phyloP scores from a whole-genome alignment of 768 basidiomycete genomes.

The Cystobasidium onofrii region DNA sequence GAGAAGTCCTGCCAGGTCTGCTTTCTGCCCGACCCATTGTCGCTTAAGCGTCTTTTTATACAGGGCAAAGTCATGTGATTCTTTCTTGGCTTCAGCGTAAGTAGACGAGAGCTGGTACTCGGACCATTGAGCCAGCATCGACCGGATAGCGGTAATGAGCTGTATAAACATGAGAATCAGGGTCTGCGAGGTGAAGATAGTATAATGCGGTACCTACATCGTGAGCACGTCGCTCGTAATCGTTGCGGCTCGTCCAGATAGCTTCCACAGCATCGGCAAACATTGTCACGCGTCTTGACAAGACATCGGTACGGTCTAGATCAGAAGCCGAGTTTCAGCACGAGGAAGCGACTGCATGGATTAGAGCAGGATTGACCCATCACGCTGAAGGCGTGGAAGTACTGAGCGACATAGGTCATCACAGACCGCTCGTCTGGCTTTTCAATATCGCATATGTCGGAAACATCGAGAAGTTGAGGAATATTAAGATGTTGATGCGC shows the following conservation, averaged over 20 bases:
- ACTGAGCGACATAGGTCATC: constrained; percentile 96
- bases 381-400: constrained; percentile 93
- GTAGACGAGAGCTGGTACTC: not conserved
- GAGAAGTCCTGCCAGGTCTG: constrained; percentile 77
- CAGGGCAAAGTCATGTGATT: constrained; percentile 60
- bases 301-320: constrained; percentile 87
- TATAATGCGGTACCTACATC: constrained; percentile 49
- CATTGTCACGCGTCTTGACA: constrained; percentile 83
- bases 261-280: constrained; percentile 93
- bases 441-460: constrained; percentile 79
- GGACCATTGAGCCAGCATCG: constrained; percentile 15
- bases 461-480: constrained; percentile 90
- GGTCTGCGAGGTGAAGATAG: not conserved
- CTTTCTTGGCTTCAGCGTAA: constrained; percentile 52
- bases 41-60: constrained; percentile 84
- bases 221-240: constrained; percentile 83
- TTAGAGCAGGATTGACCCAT: constrained; percentile 60
- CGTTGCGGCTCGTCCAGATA: constrained; percentile 75
- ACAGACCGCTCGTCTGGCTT: constrained; percentile 91
- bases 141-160: constrained; percentile 29
- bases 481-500: constrained; percentile 62
- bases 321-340: too few relatives aligned
- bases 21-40: constrained; percentile 78
- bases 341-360: too few relatives aligned
- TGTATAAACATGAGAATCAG: not conserved